These are phyloP conservation scores for Panaeolus cyanescens DNA, from an alignment of 768 basidiomycete species.

Conservation along the genomic window DNA sequence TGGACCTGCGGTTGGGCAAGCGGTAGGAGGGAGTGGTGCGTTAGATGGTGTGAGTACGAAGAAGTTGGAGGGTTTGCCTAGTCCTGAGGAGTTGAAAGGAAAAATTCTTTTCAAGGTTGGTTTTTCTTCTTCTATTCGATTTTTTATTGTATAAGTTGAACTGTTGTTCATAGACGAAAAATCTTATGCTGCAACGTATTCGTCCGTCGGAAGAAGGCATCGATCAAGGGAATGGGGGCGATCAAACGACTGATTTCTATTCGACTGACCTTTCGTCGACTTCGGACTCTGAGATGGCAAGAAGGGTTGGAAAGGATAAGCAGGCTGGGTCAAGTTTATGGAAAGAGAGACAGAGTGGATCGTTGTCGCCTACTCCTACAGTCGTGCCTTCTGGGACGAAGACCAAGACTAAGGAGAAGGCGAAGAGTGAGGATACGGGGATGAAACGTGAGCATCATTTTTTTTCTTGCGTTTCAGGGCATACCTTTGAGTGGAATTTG, in stretches of 20 bases:
- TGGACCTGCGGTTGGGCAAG: not conserved
- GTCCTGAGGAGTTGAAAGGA: conserved; percentile 83
- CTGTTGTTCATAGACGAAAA: conserved; percentile 62
- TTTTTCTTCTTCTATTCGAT: conserved; percentile 5
- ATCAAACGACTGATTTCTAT: not conserved
- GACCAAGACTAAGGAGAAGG: not conserved
- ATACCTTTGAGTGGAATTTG: not conserved
- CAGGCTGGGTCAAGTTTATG: not conserved
- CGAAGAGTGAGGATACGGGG: conserved; percentile 12
- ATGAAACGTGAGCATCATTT: not conserved
- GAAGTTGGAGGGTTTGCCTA: conserved; percentile 67
- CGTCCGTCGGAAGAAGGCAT: not conserved
- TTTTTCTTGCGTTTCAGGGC: not conserved
- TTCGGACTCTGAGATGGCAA: conserved; percentile 28
- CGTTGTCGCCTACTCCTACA: not conserved
- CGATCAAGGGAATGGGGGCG: not conserved
- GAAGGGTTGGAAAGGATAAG: not conserved
- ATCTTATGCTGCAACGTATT: conserved; percentile 38
- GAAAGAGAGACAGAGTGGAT: no score
- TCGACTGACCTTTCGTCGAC: conserved; percentile 28
- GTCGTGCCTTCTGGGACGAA: not conserved
- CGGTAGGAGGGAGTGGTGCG: conserved; percentile 25
- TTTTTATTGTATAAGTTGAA: not conserved
- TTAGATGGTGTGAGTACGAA: conserved; percentile 40
- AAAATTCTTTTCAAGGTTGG: conserved; percentile 79